Conservation (phyloP, 2,329 filamentous ascomycete genomes). For the Beauveria sp. region DNA sequence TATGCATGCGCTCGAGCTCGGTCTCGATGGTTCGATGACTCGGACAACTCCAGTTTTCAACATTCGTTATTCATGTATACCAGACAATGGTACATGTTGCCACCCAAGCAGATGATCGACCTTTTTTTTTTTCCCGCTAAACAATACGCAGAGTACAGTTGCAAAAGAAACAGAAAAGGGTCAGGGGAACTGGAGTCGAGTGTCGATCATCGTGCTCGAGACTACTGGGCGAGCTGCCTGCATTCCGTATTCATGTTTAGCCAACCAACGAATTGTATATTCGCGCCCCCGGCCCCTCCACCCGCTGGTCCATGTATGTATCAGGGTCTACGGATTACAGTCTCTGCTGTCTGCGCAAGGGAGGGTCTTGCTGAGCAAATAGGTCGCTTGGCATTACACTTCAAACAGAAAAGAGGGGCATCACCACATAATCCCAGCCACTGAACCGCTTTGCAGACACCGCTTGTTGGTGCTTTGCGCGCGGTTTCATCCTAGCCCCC, state of each 20-base stretch:
- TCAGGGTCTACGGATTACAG: too few relatives aligned
- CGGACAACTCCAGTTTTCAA: too few relatives aligned
- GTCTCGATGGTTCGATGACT: too few relatives aligned
- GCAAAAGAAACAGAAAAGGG: background rate
- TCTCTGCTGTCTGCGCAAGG: background rate
- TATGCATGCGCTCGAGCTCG: too few relatives aligned
- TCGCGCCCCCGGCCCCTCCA: too few relatives aligned
- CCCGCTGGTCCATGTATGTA: too few relatives aligned
- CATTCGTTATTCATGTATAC: too few relatives aligned
- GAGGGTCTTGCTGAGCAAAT: background rate
- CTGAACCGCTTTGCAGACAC: background rate
- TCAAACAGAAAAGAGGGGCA: background rate
- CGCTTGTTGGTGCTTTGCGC: constrained; percentile 4
- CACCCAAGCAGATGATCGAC: background rate
- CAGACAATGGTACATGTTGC: too few relatives aligned
- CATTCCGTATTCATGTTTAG: background rate
- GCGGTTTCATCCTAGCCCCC: background rate
- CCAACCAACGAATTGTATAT: too few relatives aligned
- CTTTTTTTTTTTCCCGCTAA: background rate
- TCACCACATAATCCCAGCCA: background rate
- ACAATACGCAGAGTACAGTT: background rate
- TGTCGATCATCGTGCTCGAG: background rate
- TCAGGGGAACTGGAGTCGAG: background rate
- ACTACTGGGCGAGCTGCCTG: background rate
- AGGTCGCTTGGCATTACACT: background rate